Evolutionary conservation across 2,329 filamentous ascomycete species (phyloP).

Genomic region (Calonectria pseudoreteaudii): DNA sequence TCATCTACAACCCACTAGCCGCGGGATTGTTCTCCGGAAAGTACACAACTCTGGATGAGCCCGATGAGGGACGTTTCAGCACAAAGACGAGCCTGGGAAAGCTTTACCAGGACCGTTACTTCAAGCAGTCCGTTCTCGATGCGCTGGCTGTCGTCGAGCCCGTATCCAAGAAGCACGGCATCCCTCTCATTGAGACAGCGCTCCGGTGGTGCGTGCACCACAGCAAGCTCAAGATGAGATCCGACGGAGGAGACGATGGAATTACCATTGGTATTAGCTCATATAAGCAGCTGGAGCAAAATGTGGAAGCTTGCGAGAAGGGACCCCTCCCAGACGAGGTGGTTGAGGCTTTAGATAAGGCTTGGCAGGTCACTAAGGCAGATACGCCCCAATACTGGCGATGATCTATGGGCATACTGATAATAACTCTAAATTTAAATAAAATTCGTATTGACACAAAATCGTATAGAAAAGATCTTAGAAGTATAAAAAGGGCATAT

Average conservation of each 20-base stretch:
- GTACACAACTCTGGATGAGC: slow-evolving; percentile 44
- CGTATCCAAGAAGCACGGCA: slow-evolving; percentile 70
- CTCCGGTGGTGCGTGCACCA: slow-evolving; percentile 78
- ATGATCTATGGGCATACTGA: background rate
- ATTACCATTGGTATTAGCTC: slow-evolving; percentile 65
- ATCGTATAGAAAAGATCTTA: no score
- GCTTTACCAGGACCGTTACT: slow-evolving; percentile 59
- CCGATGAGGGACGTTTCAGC: slow-evolving; percentile 38
- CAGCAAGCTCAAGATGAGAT: slow-evolving; percentile 57
- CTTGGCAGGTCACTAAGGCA: slow-evolving; percentile 19
- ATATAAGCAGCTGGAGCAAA: slow-evolving; percentile 61
- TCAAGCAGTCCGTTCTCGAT: slow-evolving; percentile 67
- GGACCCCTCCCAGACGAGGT: slow-evolving; percentile 79
- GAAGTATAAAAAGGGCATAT: no score
- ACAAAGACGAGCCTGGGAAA: slow-evolving; percentile 35
- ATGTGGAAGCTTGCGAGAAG: slow-evolving; percentile 63
- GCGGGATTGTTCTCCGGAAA: slow-evolving; percentile 78
- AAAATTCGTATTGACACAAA: background rate
- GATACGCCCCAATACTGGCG: slow-evolving; percentile 47
- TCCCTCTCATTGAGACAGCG: slow-evolving; percentile 76
- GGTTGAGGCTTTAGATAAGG: slow-evolving; percentile 58
- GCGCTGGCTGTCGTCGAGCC: slow-evolving; percentile 73
- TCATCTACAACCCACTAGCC: slow-evolving; percentile 78
- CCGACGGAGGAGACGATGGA: slow-evolving; percentile 55
- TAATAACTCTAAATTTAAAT: background rate